These are phyloP conservation scores for Pinus albicaulis DNA, from an alignment of 75 land plant species.

Conservation along the genomic window DNA sequence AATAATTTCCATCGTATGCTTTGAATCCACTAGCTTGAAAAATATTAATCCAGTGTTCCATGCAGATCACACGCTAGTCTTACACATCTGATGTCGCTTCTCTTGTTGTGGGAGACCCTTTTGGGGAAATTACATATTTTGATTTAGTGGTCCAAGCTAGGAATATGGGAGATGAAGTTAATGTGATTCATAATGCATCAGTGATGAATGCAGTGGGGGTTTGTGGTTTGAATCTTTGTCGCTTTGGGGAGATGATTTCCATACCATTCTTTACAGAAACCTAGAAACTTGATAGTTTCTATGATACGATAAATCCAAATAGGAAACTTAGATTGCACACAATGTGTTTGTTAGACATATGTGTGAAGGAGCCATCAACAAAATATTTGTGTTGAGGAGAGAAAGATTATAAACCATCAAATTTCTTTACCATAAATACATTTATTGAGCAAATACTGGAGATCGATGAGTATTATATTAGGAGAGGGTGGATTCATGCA, in stretches of 20 bases:
- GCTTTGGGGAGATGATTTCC: constrained; percentile 95
- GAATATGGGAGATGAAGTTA: constrained; percentile 71
- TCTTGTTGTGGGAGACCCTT: too few species aligned
- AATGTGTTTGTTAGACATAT: constrained; percentile 94
- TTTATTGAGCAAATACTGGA: constrained; percentile 90
- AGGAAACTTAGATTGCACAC: constrained; percentile 82
- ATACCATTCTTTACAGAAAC: constrained; percentile 99
- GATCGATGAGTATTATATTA: constrained; percentile 39
- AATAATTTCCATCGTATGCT: too few species aligned
- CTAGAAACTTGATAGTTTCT: constrained; percentile 96
- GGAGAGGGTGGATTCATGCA: too few species aligned
- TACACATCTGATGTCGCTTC: too few species aligned
- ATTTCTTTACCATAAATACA: constrained; percentile 82
- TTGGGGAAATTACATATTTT: constrained; percentile 89
- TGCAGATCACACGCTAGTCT: too few species aligned
- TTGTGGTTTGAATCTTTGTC: constrained; percentile 96
- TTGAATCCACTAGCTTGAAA: too few species aligned
- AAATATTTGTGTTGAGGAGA: constrained; percentile 96
- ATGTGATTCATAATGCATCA: constrained; percentile 96
- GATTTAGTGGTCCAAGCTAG: constrained; percentile 93
- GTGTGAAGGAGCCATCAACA: constrained; percentile 90
- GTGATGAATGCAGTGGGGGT: constrained; percentile 96
- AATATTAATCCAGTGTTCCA: too few species aligned
- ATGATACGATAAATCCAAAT: constrained; percentile 83
- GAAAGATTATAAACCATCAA: constrained; percentile 89